Conservation (phyloP, 140 eudicot genomes). For the Bidens hawaiensis region DNA sequence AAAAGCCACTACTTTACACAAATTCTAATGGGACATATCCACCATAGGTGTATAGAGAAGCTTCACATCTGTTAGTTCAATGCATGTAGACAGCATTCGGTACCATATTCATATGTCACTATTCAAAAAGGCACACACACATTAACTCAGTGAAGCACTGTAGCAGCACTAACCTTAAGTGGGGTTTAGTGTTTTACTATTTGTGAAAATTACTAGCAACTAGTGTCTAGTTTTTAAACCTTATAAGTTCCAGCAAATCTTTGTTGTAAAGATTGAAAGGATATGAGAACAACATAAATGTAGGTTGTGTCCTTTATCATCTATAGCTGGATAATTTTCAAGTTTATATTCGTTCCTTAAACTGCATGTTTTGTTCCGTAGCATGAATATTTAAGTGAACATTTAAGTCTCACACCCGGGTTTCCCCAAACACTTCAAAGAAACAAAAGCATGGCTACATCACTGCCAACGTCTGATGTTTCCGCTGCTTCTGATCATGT, state of each 20-base stretch:
- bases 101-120: slow-evolving; percentile 17
- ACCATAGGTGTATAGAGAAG: slow-evolving; percentile 22
- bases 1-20: slow-evolving; percentile 27
- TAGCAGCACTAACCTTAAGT: slow-evolving; percentile 30
- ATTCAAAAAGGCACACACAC: slow-evolving; percentile 6
- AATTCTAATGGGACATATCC: slow-evolving; percentile 20
- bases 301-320: slow-evolving; percentile 25
- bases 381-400: slow-evolving; percentile 23
- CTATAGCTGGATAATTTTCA: slow-evolving; percentile 8
- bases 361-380: slow-evolving; percentile 16
- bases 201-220: slow-evolving; percentile 14
- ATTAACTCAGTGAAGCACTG: slow-evolving; percentile 27
- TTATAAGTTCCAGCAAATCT: slow-evolving; percentile 32
- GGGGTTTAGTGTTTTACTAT: slow-evolving; percentile 25
- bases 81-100: slow-evolving; percentile 28
- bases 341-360: slow-evolving; percentile 21
- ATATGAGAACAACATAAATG: slow-evolving; percentile 27
- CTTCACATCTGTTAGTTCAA: slow-evolving; percentile 21
- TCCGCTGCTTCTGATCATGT: slow-evolving; percentile 31
- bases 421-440: slow-evolving; percentile 49
- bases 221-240: slow-evolving; percentile 14
- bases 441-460: slow-evolving; percentile 32
- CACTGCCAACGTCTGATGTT: slow-evolving; percentile 23
- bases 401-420: slow-evolving; percentile 20
- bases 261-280: slow-evolving; percentile 24